A percentile compares a stretch with the other conserved stretches of the same genome.
phyloP scores from a whole-genome alignment of 1,284 basidiomycete species.

The Coriolopsis trogii region DNA sequence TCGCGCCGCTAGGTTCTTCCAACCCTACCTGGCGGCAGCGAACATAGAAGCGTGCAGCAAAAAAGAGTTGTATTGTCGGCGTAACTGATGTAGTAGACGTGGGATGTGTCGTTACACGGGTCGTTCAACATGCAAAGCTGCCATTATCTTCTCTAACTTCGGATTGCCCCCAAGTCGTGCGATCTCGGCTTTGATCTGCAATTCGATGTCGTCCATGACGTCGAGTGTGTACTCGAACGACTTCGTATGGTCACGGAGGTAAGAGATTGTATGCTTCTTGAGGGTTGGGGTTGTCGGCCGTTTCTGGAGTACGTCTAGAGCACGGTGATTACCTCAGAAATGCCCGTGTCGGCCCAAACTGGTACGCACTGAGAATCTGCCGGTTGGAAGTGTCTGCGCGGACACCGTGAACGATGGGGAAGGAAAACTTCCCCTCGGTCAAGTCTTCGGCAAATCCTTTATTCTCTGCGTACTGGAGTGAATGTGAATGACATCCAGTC shows the following conservation, averaged over 20 bases:
- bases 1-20: no score
- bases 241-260: conserved; percentile 70
- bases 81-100: no score
- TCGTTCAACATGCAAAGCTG: conserved; percentile 40
- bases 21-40: no score
- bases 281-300: conserved; percentile 79
- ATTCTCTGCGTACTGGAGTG: conserved; percentile 79
- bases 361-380: conserved; percentile 85
- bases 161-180: conserved; percentile 60
- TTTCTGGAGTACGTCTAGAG: conserved; percentile 93
- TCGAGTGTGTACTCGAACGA: conserved; percentile 77
- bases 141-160: conserved; percentile 48
- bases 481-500: no score
- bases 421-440: conserved; percentile 96
- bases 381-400: conserved; percentile 74
- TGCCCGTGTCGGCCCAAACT: no score
- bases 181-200: conserved; percentile 59
- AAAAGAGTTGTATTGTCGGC: not conserved
- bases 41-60: no score
- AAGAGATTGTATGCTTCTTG: conserved; percentile 80
- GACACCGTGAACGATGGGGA: conserved; percentile 91
- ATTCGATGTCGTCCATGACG: conserved; percentile 61
- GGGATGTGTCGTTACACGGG: not conserved
- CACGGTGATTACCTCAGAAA: no score
- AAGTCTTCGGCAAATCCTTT: conserved; percentile 97